phyloP scores from a whole-genome alignment of 2,329 filamentous ascomycete species.

The Arthroderma sp. region DNA sequence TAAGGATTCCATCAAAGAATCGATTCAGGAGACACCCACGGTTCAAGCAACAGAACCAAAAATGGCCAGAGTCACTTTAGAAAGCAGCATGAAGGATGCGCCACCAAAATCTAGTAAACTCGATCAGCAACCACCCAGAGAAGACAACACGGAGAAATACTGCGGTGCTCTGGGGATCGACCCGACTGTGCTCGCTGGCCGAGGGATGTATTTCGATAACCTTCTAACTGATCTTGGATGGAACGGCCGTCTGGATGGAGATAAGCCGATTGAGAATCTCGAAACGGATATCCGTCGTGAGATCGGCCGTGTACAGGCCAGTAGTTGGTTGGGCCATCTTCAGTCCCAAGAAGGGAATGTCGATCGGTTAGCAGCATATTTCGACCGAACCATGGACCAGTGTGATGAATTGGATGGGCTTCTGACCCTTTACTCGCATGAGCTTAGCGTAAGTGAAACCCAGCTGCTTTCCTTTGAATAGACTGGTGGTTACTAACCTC shows the following conservation, averaged over 20 bases:
- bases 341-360: constrained; percentile 84
- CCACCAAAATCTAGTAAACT: constrained; percentile 26
- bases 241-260: constrained; percentile 63
- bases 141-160: constrained; percentile 66
- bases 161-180: constrained; percentile 67
- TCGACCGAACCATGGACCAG: constrained; percentile 83
- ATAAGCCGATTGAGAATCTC: constrained; percentile 64
- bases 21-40: background rate
- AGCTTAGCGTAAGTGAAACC: constrained; percentile 60
- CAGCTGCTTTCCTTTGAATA: background rate
- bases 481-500: constrained; percentile 13
- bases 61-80: constrained; percentile 2
- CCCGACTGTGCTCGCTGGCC: constrained; percentile 58
- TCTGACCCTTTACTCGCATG: constrained; percentile 85
- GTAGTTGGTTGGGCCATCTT: constrained; percentile 73
- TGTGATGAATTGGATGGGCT: constrained; percentile 94
- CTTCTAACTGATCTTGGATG: constrained; percentile 80
- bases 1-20: background rate
- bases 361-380: constrained; percentile 67
- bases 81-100: constrained; percentile 15
- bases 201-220: constrained; percentile 66
- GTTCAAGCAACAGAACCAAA: background rate
- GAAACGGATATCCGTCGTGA: constrained; percentile 75
- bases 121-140: constrained; percentile 44
- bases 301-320: constrained; percentile 79